Conservation (phyloP, 2,329 filamentous ascomycete genomes). For the Tolypocladium album region DNA sequence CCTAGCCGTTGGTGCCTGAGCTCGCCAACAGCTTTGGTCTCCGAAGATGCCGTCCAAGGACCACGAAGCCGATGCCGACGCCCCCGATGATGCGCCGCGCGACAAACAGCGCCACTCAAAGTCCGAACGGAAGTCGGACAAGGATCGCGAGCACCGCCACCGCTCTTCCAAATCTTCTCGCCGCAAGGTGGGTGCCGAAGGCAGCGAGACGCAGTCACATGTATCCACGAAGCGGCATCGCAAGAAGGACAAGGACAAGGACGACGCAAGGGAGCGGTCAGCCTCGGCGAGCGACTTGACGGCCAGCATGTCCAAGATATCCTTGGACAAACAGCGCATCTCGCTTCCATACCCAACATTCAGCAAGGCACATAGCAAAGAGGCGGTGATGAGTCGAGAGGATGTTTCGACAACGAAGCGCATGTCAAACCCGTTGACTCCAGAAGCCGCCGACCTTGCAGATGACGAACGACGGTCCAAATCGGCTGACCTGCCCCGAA, state of each 20-base stretch:
- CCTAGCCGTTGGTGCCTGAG: not conserved
- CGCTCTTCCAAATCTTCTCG: slow-evolving; percentile 30
- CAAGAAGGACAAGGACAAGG: slow-evolving; percentile 22
- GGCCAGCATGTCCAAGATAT: slow-evolving; percentile 30
- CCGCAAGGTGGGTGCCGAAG: slow-evolving; percentile 27
- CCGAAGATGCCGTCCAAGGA: slow-evolving; percentile 29
- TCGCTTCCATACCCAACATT: slow-evolving; percentile 69
- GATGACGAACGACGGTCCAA: slow-evolving; percentile 28
- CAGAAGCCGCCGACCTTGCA: slow-evolving; percentile 61
- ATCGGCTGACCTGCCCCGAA: slow-evolving; percentile 31
- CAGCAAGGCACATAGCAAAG: slow-evolving; percentile 87
- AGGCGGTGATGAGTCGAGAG: slow-evolving; percentile 58
- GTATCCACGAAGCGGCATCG: slow-evolving; percentile 22
- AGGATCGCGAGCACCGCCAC: slow-evolving; percentile 22
- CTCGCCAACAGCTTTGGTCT: not conserved
- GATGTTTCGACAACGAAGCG: slow-evolving; percentile 25
- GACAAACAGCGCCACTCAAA: slow-evolving; percentile 29
- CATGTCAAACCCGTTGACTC: slow-evolving; percentile 44
- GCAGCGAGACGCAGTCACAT: slow-evolving; percentile 29
- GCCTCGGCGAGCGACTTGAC: slow-evolving; percentile 38
- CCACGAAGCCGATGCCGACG: slow-evolving; percentile 26
- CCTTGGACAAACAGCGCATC: slow-evolving; percentile 30
- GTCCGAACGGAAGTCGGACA: slow-evolving; percentile 25
- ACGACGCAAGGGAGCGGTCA: slow-evolving; percentile 13
- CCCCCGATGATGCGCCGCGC: slow-evolving; percentile 23